Conservation (phyloP, 2,329 filamentous ascomycete species). For the Lachnellula cervina region DNA sequence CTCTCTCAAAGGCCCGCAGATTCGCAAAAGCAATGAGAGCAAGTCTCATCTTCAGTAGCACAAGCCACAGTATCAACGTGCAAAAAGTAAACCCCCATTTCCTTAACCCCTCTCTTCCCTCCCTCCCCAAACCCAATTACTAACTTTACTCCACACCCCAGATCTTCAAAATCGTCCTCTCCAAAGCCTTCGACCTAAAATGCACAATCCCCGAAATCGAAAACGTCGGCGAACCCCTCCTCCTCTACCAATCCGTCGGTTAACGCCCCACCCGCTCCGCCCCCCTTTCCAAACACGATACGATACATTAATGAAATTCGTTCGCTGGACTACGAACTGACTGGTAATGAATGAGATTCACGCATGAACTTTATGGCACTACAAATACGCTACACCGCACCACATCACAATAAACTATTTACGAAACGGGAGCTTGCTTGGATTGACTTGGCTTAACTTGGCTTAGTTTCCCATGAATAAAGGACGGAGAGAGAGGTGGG, state of each 20-base stretch:
- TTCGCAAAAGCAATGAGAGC: slow-evolving; percentile 99
- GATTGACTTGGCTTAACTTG: too few relatives aligned
- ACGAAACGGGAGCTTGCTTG: too few relatives aligned
- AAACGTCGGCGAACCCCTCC: slow-evolving; percentile 90
- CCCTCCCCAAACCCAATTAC: background rate
- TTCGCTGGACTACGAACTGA: background rate
- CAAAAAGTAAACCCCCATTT: slow-evolving; percentile 68
- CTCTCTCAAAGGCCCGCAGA: slow-evolving; percentile 66
- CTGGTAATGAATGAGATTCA: background rate
- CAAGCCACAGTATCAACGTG: slow-evolving; percentile 98
- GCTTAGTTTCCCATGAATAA: too few relatives aligned
- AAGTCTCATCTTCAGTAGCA: slow-evolving; percentile 96
- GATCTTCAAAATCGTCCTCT: slow-evolving; percentile 99
- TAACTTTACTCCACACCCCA: slow-evolving; percentile 35
- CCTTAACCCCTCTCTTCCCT: background rate
- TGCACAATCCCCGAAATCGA: slow-evolving; percentile 99
- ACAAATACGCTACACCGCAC: background rate
- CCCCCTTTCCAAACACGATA: background rate
- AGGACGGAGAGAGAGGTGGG: too few relatives aligned
- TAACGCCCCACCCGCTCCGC: background rate
- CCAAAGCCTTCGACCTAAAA: slow-evolving; percentile 97
- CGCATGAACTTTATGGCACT: too few relatives aligned
- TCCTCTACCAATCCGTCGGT: slow-evolving; percentile 71
- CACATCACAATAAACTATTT: background rate
- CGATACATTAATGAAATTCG: background rate